These are phyloP conservation scores for Pseudopithomyces chartarum DNA, from an alignment of 2,329 filamentous ascomycete species.

Conservation along the genomic window DNA sequence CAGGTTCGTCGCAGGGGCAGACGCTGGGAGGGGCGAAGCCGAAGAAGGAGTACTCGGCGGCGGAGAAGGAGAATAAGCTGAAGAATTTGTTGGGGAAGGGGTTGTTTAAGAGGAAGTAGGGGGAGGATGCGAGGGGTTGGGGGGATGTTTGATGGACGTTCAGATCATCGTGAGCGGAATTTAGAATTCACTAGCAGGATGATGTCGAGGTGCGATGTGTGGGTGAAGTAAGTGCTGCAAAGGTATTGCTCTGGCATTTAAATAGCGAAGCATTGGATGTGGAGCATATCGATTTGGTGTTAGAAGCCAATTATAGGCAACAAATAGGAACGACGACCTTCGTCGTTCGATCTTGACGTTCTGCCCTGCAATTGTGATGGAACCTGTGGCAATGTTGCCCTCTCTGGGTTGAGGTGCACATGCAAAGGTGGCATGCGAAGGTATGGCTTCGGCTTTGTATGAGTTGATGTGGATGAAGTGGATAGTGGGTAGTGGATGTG, in stretches of 20 bases:
- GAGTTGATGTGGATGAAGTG: too few species aligned
- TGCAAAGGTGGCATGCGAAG: too few species aligned
- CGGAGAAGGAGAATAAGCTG: slow-evolving; percentile 48
- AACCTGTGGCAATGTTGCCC: too few species aligned
- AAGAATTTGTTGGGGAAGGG: slow-evolving; percentile 45
- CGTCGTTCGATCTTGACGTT: too few species aligned
- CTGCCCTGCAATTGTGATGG: too few species aligned
- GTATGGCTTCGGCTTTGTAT: too few species aligned
- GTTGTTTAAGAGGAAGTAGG: slow-evolving; percentile 38
- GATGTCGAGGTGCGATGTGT: neutral
- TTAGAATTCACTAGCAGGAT: neutral
- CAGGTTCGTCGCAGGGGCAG: neutral
- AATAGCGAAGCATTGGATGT: neutral
- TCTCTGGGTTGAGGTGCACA: too few species aligned
- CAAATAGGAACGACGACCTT: too few species aligned
- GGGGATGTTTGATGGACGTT: neutral
- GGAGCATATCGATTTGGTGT: too few species aligned
- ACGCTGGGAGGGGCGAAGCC: slow-evolving; percentile 30
- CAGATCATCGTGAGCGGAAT: neutral
- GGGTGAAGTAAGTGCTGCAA: neutral
- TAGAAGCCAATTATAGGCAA: too few species aligned
- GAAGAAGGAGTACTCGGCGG: slow-evolving; percentile 34
- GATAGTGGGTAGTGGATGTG: too few species aligned
- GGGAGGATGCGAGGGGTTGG: neutral
- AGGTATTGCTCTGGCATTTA: neutral